A percentile compares a stretch with the other conserved stretches of the same genome.
These are phyloP conservation scores for Adansonia digitata DNA, from an alignment of 345 rosid species.

Conservation along the genomic window DNA sequence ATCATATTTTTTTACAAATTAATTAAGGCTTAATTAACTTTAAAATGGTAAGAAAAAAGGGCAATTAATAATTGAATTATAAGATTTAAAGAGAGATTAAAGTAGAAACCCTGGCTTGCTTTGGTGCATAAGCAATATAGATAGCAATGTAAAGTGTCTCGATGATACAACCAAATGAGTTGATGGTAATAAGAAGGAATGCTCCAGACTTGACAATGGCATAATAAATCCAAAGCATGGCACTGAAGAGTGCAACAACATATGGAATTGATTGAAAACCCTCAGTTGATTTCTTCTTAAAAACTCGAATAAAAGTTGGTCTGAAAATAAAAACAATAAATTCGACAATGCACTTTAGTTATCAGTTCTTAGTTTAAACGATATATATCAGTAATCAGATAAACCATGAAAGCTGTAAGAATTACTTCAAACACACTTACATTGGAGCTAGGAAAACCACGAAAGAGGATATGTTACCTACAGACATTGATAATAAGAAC, in stretches of 20 bases:
- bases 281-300: conserved; percentile 38
- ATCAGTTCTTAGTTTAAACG: not conserved
- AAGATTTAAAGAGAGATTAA: not conserved
- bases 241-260: conserved; percentile 20
- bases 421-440: conserved; percentile 19
- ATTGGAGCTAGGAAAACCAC: conserved; percentile 35
- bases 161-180: conserved; percentile 31
- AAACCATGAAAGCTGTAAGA: not conserved
- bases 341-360: not conserved
- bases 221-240: conserved; percentile 42
- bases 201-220: conserved; percentile 30
- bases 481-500: not conserved
- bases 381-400: not conserved
- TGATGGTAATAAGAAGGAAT: conserved; percentile 42
- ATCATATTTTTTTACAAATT: not conserved
- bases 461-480: conserved; percentile 31
- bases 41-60: not conserved
- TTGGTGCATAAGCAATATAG: conserved; percentile 32
- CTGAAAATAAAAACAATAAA: conserved; percentile 14
- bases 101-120: conserved; percentile 23
- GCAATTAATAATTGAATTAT: not conserved
- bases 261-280: conserved; percentile 34
- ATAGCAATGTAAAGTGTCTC: conserved; percentile 33
- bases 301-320: conserved; percentile 32
- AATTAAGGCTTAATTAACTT: not conserved